Evolutionary conservation across 768 basidiomycete species (phyloP).

Genomic region (Hortiboletus campestris): DNA sequence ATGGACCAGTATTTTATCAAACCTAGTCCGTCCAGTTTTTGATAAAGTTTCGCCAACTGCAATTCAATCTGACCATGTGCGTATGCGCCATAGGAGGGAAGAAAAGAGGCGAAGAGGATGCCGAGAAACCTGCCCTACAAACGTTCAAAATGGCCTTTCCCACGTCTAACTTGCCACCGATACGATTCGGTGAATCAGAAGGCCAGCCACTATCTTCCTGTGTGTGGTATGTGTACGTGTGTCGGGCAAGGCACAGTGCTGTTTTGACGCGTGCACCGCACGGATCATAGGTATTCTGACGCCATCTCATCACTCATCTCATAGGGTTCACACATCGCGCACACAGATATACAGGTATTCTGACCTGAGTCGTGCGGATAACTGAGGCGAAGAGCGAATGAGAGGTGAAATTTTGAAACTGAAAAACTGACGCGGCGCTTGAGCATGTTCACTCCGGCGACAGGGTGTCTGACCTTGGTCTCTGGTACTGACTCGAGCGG

Average conservation of each 20-base stretch:
- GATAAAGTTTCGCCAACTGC: conserved; percentile 18
- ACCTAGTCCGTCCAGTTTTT: not conserved
- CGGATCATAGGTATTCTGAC: not conserved
- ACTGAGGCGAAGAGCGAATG: not conserved
- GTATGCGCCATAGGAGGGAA: not conserved
- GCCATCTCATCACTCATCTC: not conserved
- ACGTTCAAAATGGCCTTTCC: not conserved
- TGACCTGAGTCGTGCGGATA: not conserved
- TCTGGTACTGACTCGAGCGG: not conserved
- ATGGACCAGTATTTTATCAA: not conserved
- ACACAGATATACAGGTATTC: not conserved
- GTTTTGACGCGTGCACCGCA: no score
- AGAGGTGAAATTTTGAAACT: conserved; percentile 7
- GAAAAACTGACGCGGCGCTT: not conserved
- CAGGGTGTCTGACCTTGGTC: not conserved
- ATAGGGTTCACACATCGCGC: not conserved
- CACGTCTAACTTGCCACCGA: not conserved
- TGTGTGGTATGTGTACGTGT: not conserved
- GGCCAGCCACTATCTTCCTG: not conserved
- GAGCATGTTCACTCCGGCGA: not conserved
- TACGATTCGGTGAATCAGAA: not conserved
- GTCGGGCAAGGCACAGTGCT: no score
- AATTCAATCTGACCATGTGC: conserved; percentile 17
- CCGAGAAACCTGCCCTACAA: not conserved
- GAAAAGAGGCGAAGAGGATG: not conserved